Evolutionary conservation across 2,329 filamentous ascomycete genomes (phyloP).

Genomic region (Tricladium varicosporioides): DNA sequence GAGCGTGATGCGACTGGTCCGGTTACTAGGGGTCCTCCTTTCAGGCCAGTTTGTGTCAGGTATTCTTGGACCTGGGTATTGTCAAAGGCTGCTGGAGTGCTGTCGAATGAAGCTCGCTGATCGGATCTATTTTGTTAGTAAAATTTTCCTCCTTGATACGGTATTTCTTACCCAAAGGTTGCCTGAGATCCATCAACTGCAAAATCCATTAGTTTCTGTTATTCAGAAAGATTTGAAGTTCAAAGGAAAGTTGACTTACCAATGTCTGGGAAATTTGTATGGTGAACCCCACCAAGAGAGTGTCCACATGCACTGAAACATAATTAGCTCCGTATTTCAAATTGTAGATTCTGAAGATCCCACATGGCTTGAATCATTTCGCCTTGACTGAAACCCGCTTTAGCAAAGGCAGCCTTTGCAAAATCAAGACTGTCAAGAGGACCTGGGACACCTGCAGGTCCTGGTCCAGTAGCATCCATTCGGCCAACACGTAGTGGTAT

Average conservation of each 20-base stretch:
- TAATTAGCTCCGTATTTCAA: background rate
- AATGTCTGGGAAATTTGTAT: conserved; percentile 14
- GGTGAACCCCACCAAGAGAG: conserved; percentile 19
- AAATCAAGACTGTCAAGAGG: conserved; percentile 15
- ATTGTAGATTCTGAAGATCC: background rate
- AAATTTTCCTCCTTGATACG: background rate
- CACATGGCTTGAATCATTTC: conserved; percentile 24
- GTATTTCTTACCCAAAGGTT: background rate
- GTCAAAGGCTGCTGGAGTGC: conserved; percentile 17
- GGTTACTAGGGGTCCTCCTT: conserved; percentile 19
- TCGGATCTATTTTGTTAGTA: conserved; percentile 1
- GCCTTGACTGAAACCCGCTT: conserved; percentile 22
- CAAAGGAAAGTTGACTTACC: conserved; percentile 1
- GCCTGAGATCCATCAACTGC: background rate
- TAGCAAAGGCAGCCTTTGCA: conserved; percentile 18
- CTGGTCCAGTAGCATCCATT: conserved; percentile 30
- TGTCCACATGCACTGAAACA: conserved; percentile 21
- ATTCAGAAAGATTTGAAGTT: background rate
- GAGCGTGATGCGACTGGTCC: conserved; percentile 11
- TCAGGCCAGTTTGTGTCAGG: conserved; percentile 10
- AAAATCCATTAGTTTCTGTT: background rate
- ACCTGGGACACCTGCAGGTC: conserved; percentile 21
- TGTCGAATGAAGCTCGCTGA: conserved; percentile 13
- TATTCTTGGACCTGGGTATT: conserved; percentile 15
- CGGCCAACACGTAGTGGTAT: conserved; percentile 22